phyloP scores from a whole-genome alignment of 2,329 filamentous ascomycete genomes.

The Bipolaris bicolor region DNA sequence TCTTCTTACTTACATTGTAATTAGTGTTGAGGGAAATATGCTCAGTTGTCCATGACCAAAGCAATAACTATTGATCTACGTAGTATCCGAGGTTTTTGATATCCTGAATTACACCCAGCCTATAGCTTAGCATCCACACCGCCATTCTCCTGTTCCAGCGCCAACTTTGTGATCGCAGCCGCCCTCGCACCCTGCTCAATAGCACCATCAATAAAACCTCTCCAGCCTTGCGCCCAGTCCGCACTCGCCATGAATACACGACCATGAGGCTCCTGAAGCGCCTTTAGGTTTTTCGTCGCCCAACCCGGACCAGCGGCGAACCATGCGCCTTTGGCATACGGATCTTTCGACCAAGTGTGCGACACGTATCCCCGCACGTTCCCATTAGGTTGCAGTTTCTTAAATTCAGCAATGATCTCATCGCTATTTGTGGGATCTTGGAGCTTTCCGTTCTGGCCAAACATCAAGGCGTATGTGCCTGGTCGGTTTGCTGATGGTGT shows the following conservation, averaged over 20 bases:
- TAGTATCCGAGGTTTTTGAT: neutral
- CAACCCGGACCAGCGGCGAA: neutral
- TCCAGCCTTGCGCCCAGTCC: neutral
- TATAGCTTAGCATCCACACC: neutral
- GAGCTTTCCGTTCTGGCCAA: neutral
- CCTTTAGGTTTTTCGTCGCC: neutral
- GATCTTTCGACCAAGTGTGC: neutral
- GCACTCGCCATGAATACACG: neutral
- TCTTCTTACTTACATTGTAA: neutral
- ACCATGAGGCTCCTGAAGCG: neutral
- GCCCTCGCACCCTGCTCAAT: neutral
- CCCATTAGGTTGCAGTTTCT: neutral
- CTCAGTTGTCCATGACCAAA: neutral
- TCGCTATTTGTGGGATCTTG: neutral
- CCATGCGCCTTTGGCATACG: slow-evolving; percentile 1
- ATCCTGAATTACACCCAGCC: neutral
- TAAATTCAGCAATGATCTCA: neutral
- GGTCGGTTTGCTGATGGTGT: neutral
- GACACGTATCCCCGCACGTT: neutral
- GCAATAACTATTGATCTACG: neutral
- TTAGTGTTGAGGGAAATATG: neutral
- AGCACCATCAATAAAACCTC: slow-evolving; percentile 1
- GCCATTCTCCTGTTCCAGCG: neutral
- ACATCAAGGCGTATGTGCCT: neutral
- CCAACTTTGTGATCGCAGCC: neutral